Evolutionary conservation across 1,284 basidiomycete genomes (phyloP).

Genomic region (Sporisorium scitamineum): DNA sequence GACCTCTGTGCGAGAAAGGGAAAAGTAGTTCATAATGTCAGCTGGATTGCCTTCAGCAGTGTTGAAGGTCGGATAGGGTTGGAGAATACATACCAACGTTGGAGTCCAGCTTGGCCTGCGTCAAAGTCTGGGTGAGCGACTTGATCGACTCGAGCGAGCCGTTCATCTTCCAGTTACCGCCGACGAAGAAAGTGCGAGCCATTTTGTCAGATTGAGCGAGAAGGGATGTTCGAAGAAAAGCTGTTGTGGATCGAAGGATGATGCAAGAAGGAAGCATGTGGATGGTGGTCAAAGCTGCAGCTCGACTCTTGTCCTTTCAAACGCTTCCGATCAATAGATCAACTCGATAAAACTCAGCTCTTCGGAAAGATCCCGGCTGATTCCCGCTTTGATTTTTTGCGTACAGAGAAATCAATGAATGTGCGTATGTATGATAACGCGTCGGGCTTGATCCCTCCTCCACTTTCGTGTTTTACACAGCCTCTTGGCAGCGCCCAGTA

Average conservation of each 20-base stretch:
- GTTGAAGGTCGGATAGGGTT: background rate
- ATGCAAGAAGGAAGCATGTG: slow-evolving; percentile 3
- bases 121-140: slow-evolving; percentile 60
- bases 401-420: background rate
- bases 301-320: slow-evolving; percentile 4
- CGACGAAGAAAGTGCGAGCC: slow-evolving; percentile 65
- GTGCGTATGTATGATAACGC: background rate
- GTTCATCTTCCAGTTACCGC: slow-evolving; percentile 70
- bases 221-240: background rate
- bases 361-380: slow-evolving; percentile 34
- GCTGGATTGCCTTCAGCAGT: background rate
- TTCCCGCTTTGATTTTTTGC: slow-evolving; percentile 1
- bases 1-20: slow-evolving; percentile 48
- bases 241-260: slow-evolving; percentile 16
- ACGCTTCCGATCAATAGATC: slow-evolving; percentile 24
- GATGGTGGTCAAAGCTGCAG: slow-evolving; percentile 2
- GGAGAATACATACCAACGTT: slow-evolving; percentile 52
- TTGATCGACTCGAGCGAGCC: slow-evolving; percentile 66
- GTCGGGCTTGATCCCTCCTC: slow-evolving; percentile 11
- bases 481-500: background rate
- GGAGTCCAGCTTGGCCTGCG: slow-evolving; percentile 61
- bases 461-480: slow-evolving; percentile 6
- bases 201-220: slow-evolving; percentile 26
- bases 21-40: background rate
- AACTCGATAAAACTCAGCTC: background rate